Evolutionary conservation across 345 rosid species (phyloP), one percentile per base, ranked within the genome.

Genomic region (Eutrema japonicum): DNA sequence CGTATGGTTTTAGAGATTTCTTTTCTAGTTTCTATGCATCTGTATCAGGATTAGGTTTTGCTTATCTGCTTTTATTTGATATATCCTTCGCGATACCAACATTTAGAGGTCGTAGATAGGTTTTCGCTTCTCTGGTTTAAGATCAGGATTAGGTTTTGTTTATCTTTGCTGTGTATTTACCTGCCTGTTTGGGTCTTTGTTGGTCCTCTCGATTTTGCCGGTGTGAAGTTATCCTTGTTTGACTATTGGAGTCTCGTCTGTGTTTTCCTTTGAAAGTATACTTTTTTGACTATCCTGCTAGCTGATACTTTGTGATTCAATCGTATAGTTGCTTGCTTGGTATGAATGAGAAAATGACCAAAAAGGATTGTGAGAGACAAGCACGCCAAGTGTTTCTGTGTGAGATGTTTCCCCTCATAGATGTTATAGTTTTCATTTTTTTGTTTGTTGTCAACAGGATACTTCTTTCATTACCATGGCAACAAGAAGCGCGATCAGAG

Each of bases 401-500:
- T n/a, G 14, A 10, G 38, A 13, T 27, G 4, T 51, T 51, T 32
- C 7, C 40, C 9, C 7, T 37, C 10, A 37, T 7, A 37, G 40
- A 37, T 37, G 40, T 37, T 37, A 52, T 52, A 1, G 1, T 5
- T 55, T 29, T 29, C 36, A n/a, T 70, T 46, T 13, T 63, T 67
- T 38, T 49, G 4, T 57, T 7, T 0, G 4, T 5, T 32, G 5
- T 32, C 35, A 32, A 36, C 80, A 77, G 76, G 72, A 65, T 72
- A 59, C 32, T 59, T 71, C 7, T 4, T 52, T 18, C 40, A 54
- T 79, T 36, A 77, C 64, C 14, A 92, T 92, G 99, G 86, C 89
- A 35, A 53, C 88, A 18, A 86, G 89, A 79, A 60, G 75, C 71
- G 84, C 86, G 58, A 65, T 77, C 22, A 81, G 92, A 38, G 48